These are phyloP conservation scores for Gossypium rotundifolium DNA, from an alignment of 345 rosid genomes.

Conservation along the genomic window DNA sequence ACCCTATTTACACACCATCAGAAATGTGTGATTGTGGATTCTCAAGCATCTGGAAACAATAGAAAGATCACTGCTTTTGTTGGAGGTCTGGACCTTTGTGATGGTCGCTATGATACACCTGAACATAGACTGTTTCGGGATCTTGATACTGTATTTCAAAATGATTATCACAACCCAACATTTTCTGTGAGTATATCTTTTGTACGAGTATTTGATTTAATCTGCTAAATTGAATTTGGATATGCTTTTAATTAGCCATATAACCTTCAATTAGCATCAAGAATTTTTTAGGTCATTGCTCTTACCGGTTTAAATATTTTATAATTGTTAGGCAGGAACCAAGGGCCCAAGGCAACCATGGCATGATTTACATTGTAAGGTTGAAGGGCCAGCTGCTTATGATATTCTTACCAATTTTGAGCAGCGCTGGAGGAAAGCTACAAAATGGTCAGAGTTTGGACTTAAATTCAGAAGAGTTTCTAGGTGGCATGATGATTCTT, in stretches of 20 bases:
- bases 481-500: constrained; percentile 76
- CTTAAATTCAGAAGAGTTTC: constrained; percentile 51
- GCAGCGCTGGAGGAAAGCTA: constrained; percentile 88
- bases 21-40: constrained; percentile 66
- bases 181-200: constrained; percentile 39
- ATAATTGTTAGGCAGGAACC: constrained; percentile 41
- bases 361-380: constrained; percentile 85
- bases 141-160: constrained; percentile 43
- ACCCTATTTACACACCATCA: constrained; percentile 70
- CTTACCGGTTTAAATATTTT: background rate
- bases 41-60: constrained; percentile 58
- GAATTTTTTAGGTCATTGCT: background rate
- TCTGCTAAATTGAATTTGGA: background rate
- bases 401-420: constrained; percentile 81
- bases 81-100: constrained; percentile 75
- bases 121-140: constrained; percentile 53
- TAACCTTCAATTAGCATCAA: background rate
- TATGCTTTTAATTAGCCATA: background rate
- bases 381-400: constrained; percentile 96
- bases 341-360: constrained; percentile 83
- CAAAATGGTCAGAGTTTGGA: constrained; percentile 65
- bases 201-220: background rate
- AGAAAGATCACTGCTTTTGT: constrained; percentile 53
- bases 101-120: constrained; percentile 76
- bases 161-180: constrained; percentile 65